Conservation (phyloP, 2,329 filamentous ascomycete species). For the Fusarium domesticum region DNA sequence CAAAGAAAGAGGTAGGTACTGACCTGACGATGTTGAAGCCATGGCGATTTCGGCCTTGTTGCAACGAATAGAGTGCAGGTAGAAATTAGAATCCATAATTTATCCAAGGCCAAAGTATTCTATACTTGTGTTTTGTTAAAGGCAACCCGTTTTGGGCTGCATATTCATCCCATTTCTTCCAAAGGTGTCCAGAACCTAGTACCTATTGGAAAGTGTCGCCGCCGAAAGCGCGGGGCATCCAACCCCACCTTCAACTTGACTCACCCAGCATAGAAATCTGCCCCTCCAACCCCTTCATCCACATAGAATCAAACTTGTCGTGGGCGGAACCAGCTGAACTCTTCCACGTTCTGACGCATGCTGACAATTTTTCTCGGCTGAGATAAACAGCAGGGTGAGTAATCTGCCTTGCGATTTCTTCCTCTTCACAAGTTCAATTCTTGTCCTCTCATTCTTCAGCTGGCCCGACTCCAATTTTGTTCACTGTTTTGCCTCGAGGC, state of each 20-base stretch:
- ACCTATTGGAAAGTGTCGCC: background rate
- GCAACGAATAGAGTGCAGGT: no score
- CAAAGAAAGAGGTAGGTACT: no score
- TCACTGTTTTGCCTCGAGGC: no score
- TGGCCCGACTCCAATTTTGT: no score
- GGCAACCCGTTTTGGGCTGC: no score
- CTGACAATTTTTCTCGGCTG: constrained; percentile 14
- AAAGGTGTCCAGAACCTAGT: background rate
- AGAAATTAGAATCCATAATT: no score
- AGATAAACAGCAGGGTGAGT: constrained; percentile 17
- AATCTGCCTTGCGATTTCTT: background rate
- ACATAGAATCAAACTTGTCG: constrained; percentile 10
- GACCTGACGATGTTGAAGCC: no score
- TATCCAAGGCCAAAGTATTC: no score
- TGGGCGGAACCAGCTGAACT: constrained; percentile 14
- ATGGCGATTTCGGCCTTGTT: no score
- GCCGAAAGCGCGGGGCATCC: constrained; percentile 26
- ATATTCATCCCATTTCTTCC: background rate
- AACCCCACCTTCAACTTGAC: constrained; percentile 22
- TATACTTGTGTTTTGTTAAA: no score
- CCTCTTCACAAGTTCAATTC: background rate
- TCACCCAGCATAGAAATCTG: constrained; percentile 31
- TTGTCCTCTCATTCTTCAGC: background rate
- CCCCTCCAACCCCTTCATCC: constrained; percentile 23
- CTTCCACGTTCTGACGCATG: constrained; percentile 4